Conservation (phyloP, 2,329 filamentous ascomycete species). For the Zymoseptoria ardabiliae region DNA sequence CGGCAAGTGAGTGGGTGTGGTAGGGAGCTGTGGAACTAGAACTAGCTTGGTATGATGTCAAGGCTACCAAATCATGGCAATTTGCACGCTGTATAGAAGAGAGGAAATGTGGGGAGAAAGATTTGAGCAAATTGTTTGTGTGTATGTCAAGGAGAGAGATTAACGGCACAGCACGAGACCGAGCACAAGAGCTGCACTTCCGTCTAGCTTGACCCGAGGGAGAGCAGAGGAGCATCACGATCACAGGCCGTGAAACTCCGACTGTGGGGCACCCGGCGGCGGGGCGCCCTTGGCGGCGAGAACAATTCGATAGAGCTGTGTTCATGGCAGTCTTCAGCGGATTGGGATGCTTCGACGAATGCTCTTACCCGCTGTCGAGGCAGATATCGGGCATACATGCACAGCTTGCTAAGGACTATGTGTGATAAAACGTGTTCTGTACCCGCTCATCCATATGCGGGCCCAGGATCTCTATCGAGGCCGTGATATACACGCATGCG, state of each 20-base stretch:
- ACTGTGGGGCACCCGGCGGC: background rate
- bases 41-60: background rate
- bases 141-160: background rate
- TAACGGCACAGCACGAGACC: background rate
- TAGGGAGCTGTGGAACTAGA: background rate
- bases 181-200: background rate
- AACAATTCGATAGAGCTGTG: background rate
- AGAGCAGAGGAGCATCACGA: background rate
- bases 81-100: background rate
- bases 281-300: background rate
- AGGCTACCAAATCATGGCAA: background rate
- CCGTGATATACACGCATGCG: no score
- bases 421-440: no score
- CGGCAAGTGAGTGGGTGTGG: background rate
- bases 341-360: no score
- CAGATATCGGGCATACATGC: no score
- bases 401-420: no score
- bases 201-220: background rate
- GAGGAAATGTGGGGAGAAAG: background rate
- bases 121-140: background rate
- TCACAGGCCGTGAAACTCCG: background rate
- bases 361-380: no score
- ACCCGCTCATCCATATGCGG: no score
- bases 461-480: no score
- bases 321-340: no score